Evolutionary conservation across 371 early-diverging fungal genomes (phyloP), one percentile per base, ranked within the genome.

Genomic region (Apophysomyces sp.): DNA sequence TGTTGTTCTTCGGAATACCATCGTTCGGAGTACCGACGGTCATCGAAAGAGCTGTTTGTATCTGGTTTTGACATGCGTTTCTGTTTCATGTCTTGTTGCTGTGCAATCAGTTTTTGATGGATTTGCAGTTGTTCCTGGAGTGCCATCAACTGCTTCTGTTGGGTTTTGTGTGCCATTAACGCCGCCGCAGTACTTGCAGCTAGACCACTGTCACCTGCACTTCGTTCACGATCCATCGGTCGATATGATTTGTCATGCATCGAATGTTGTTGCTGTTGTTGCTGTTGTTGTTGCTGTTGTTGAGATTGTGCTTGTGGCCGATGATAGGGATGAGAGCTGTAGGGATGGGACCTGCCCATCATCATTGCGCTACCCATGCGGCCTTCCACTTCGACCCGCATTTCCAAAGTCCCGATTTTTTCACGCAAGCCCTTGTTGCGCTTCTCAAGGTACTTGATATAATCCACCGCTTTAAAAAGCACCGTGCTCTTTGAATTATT

Each of bases 401-500:
- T 55, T 58, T 83, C 75, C 40, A 86, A 74, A 36, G 67, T 54
- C 13, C 60, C 61, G 5, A 84, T 72, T 61, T 83, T 83, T 12
- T 84, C 84, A 41, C 72, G 74, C 55, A 84, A 39, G 7, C 60
- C 30, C 13, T 73, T 69, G 52, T 82, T 86, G 36, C 78, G 66
- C 24, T 71, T 68, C 53, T 81, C 81, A 13, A 80, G 67, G 55
- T 76, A 57, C 9, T 66, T 62, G 30, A 84, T 80, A 30, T 71
- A 81, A 34, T 82, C 82, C 28, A 75, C 85, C 4, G 85, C 79
- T 62, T 83, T 83, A 58, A 76, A 75, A n/a, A 87, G 60, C 13
- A 85, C 76, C 11, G 77, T 77, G 28, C 81, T 78, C 58, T 84
- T 85, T 26, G 83, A 83, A 61, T 81, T 71, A 60, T 81, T 82